Percentiles rank a stretch among this genome's conserved stretches.
Evolutionary conservation across 2,329 filamentous ascomycete genomes (phyloP).

Genomic region (Neoscytalidium dimidiatum): DNA sequence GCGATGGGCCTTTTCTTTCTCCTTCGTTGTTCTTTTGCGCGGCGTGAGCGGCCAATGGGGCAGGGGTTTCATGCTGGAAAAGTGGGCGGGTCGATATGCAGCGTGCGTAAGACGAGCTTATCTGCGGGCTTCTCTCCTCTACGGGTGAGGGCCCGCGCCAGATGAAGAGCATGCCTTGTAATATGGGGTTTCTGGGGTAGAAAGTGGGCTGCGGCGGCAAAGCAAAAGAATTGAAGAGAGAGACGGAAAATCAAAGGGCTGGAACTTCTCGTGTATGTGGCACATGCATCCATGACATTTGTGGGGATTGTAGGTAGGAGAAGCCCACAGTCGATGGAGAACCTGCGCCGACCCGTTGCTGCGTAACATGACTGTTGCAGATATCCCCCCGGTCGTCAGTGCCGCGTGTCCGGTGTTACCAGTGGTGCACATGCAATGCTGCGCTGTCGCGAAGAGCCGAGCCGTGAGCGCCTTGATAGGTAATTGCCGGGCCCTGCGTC

Average conservation of each 20-base stretch:
- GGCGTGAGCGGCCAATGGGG: neutral
- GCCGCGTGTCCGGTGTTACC: neutral
- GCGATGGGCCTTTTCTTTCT: too few species aligned
- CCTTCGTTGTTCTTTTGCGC: too few species aligned
- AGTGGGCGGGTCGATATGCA: constrained; percentile 7
- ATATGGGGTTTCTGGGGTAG: neutral
- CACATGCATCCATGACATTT: neutral
- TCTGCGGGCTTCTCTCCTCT: neutral
- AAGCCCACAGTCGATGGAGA: neutral
- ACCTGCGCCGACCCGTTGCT: neutral
- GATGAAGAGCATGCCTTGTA: neutral
- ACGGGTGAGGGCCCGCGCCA: neutral
- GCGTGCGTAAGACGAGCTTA: constrained; percentile 10
- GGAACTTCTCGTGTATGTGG: constrained; percentile 12
- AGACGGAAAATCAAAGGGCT: neutral
- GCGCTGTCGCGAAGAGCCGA: constrained; percentile 12
- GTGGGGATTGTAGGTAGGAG: neutral
- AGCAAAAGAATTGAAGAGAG: neutral
- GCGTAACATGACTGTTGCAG: neutral
- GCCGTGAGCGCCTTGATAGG: neutral
- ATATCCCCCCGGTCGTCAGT: neutral
- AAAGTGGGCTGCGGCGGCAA: neutral
- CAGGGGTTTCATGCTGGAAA: neutral
- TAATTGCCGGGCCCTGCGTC: neutral
- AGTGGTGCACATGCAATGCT: neutral